Evolutionary conservation across 257 asterid species (phyloP), one percentile per base, ranked within the genome.

Genomic region (Coffea eugenioides): DNA sequence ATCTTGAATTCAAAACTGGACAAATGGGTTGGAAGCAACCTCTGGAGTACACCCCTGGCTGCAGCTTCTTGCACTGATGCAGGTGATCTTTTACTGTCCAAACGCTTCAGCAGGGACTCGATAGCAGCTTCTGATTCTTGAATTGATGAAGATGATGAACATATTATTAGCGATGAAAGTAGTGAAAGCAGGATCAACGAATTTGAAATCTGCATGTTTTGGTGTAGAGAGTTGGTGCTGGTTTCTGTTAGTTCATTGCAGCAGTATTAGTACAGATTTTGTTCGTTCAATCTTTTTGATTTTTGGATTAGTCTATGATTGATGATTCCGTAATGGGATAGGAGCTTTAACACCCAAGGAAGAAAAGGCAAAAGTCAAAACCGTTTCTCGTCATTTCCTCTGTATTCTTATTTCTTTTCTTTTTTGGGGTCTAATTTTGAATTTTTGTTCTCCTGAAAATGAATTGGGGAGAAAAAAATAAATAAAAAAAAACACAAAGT

Each of bases 21-120:
- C 80, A 83, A 82, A 91, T 93, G 97, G 79, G 97, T 79, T 1
- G 99, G 99, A 79, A 95, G 91, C 84, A 95, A 83, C 82, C 99
- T 88, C 67, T 71, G 87, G 51, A 95, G 96, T 82, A 93, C 96
- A 52, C 93, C 97, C 86, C 80, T 86, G 20, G 97, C 99, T 80
- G 98, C 97, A 71, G 88, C 85, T 86, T 91, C 97, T 88, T 95
- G 98, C 6, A 81, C 91, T 8, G 85, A 75, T 11, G 88, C 64
- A 77, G 93, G 82, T 71, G 93, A 77, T 75, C 80, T 85, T 75
- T 88, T 90, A 83, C 84, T 65, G 74, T 90, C 84, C 92, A 89
- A 84, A 76, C 90, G 96, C 76, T 70, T 88, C 75, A 87, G 45
- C 67, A 92, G 46, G 54, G 94, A 84, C 62, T 87, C 83, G 25